Conservation (phyloP, 1,284 basidiomycete species). For the Schizopora paradoxa region DNA sequence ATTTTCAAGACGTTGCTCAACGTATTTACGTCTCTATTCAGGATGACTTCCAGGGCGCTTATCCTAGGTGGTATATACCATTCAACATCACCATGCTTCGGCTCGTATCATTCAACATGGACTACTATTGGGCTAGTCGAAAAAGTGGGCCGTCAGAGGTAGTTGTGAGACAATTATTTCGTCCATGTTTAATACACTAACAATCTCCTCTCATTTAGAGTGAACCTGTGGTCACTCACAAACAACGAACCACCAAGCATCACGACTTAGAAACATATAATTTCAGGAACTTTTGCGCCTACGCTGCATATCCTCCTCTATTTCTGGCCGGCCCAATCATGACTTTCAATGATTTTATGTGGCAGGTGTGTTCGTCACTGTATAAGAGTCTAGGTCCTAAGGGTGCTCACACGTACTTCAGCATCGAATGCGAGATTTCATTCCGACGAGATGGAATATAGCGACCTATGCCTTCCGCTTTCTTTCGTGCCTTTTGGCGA, state of each 20-base stretch:
- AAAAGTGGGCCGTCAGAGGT: conserved; percentile 38
- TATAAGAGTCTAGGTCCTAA: not conserved
- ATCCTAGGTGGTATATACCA: conserved; percentile 87
- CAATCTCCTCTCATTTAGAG: conserved; percentile 12
- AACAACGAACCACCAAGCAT: conserved; percentile 47
- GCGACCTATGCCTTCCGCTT: conserved; percentile 68
- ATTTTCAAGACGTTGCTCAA: not conserved
- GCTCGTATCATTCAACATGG: conserved; percentile 89
- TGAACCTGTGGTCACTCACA: conserved; percentile 43
- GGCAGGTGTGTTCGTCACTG: conserved; percentile 59
- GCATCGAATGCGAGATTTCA: conserved; percentile 40
- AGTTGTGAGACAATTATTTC: conserved; percentile 20
- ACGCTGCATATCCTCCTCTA: conserved; percentile 85
- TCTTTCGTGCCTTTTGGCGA: conserved; percentile 66
- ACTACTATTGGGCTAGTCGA: conserved; percentile 79
- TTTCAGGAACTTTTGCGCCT: conserved; percentile 61
- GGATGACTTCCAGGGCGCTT: conserved; percentile 69
- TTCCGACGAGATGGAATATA: conserved; percentile 36
- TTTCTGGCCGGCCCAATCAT: conserved; percentile 97
- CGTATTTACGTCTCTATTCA: conserved; percentile 30
- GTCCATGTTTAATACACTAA: not conserved
- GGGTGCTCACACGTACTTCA: conserved; percentile 5
- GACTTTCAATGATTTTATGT: conserved; percentile 92
- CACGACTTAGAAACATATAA: conserved; percentile 48
- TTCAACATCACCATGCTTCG: conserved; percentile 98